These are phyloP conservation scores for Solanum sitiens DNA, from an alignment of 257 asterid species.

Conservation along the genomic window DNA sequence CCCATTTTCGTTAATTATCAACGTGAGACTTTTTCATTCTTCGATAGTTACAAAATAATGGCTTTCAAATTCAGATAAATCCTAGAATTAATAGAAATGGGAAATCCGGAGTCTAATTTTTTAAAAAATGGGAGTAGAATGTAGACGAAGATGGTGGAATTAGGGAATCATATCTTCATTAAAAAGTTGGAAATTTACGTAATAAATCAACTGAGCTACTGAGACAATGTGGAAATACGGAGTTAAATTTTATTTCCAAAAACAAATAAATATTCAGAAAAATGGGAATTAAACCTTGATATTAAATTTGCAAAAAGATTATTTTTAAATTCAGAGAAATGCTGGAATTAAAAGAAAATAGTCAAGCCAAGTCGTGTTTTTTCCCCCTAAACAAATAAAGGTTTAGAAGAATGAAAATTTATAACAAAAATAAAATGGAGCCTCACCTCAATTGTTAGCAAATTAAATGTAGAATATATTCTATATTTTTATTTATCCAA, in stretches of 20 bases:
- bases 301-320: neutral
- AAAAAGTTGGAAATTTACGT: too few species aligned
- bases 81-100: neutral
- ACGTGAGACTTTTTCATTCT: too few species aligned
- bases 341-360: neutral
- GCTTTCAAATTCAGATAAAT: neutral
- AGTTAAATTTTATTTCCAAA: neutral
- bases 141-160: too few species aligned
- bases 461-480: too few species aligned
- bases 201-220: too few species aligned
- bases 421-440: neutral
- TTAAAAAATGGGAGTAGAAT: too few species aligned
- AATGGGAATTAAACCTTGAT: neutral
- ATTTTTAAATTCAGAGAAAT: neutral
- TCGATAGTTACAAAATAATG: too few species aligned
- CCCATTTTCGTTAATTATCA: too few species aligned
- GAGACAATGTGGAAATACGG: neutral
- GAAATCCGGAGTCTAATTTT: too few species aligned
- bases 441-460: neutral
- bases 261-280: neutral
- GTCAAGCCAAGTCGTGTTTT: neutral
- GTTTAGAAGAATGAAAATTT: neutral
- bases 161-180: too few species aligned
- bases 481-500: too few species aligned
- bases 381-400: neutral